Conservation (phyloP, 768 basidiomycete genomes). For the Fomitopsis pulvina region DNA sequence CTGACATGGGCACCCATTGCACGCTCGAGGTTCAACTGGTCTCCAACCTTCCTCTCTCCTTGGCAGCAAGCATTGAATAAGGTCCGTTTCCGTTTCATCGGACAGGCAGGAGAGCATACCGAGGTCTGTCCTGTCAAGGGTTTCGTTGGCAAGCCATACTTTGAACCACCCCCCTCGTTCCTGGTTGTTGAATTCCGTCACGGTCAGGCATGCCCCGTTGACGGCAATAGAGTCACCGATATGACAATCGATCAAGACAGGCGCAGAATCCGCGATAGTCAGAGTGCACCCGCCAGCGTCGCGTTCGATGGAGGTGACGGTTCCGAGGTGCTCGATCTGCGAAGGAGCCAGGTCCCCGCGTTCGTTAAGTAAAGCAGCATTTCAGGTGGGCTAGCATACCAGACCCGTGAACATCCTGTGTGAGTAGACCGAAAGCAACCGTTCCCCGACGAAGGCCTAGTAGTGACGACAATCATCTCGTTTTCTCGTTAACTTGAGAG, state of each 20-base stretch:
- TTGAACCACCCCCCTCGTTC: conserved; percentile 76
- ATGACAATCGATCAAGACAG: conserved; percentile 82
- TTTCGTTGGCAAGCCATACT: conserved; percentile 96
- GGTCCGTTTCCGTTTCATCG: background rate
- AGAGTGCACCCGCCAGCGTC: conserved; percentile 79
- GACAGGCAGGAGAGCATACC: conserved; percentile 39
- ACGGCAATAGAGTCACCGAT: conserved; percentile 94
- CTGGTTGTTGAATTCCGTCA: conserved; percentile 69
- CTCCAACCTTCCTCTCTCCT: conserved; percentile 77
- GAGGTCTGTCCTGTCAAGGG: conserved; percentile 82
- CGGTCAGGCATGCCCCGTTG: conserved; percentile 78
- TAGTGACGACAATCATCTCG: no score
- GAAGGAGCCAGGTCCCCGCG: conserved; percentile 1
- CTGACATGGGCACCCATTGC: conserved; percentile 89
- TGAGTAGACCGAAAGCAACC: background rate
- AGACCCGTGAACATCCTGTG: conserved; percentile 70
- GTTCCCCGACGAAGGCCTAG: background rate
- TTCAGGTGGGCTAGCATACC: conserved; percentile 35
- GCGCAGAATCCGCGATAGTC: conserved; percentile 60
- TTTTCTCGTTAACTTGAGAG: no score
- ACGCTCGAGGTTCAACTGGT: conserved; percentile 86
- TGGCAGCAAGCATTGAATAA: background rate
- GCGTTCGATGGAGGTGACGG: conserved; percentile 53
- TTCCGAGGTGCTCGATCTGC: conserved; percentile 89
- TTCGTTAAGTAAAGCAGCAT: conserved; percentile 1